Conservation (phyloP, 2,329 filamentous ascomycete genomes). For the Ascochyta viciae-villosae region DNA sequence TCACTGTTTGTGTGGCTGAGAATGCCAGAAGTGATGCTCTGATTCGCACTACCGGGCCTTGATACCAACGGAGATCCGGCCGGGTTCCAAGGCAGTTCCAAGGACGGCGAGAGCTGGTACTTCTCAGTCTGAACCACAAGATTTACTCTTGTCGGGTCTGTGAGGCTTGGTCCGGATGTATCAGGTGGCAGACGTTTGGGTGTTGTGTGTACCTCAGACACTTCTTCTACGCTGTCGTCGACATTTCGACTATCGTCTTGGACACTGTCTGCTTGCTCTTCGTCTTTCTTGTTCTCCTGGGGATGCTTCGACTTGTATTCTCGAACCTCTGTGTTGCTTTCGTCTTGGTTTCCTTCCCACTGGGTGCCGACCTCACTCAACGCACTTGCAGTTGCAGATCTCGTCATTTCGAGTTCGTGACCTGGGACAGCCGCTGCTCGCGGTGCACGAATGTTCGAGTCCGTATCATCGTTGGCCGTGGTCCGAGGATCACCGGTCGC, state of each 20-base stretch:
- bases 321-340: too few relatives aligned
- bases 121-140: background rate
- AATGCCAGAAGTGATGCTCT: background rate
- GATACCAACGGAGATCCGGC: background rate
- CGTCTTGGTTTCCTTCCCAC: background rate
- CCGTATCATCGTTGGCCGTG: too few relatives aligned
- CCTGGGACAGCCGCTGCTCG: background rate
- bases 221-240: background rate
- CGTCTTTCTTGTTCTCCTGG: background rate
- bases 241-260: background rate
- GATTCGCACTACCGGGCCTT: background rate
- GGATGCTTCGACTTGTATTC: background rate
- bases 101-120: background rate
- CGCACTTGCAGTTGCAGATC: background rate
- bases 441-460: background rate
- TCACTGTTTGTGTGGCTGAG: background rate
- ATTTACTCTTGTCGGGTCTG: too few relatives aligned
- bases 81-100: background rate
- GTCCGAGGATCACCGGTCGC: background rate
- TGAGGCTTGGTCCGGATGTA: background rate
- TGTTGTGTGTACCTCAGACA: background rate
- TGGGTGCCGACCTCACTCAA: background rate
- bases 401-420: background rate
- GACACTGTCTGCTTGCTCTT: background rate
- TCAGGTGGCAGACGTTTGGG: background rate